phyloP scores from a whole-genome alignment of 139 green algal species.

The Spirogloea muscicola region DNA sequence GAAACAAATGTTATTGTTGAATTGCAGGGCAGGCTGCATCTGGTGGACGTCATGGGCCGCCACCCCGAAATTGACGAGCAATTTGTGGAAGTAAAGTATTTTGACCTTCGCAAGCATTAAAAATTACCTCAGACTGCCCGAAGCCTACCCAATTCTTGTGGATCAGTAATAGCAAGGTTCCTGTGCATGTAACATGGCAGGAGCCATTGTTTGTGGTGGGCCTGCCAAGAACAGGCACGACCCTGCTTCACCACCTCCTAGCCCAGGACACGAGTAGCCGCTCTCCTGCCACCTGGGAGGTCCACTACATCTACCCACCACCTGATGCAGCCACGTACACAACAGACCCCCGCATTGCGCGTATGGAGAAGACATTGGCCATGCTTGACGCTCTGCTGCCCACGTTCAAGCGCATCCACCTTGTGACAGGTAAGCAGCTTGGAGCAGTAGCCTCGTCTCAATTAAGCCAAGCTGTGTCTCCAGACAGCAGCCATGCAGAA shows the following conservation, averaged over 20 bases:
- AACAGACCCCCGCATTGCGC: background rate
- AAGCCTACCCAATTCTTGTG: background rate
- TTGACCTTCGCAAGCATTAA: background rate
- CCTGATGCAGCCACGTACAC: background rate
- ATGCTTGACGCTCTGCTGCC: background rate
- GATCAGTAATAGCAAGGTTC: background rate
- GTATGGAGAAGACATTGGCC: background rate
- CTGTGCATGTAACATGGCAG: background rate
- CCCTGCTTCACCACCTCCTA: background rate
- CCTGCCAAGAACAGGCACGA: constrained; percentile 7
- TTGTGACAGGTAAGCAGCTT: too few relatives aligned
- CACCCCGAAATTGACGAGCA: background rate
- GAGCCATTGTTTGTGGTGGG: constrained; percentile 3
- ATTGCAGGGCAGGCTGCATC: background rate
- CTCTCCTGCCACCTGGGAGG: constrained; percentile 10
- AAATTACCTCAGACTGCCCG: background rate
- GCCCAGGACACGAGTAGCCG: background rate
- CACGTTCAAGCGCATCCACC: constrained; percentile 8
- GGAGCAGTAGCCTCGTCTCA: too few relatives aligned
- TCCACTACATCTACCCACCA: constrained; percentile 3
- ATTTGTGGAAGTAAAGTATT: background rate
- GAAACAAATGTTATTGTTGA: background rate
- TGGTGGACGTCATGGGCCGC: background rate
- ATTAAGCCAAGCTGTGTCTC: too few relatives aligned
- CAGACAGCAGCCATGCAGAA: too few relatives aligned